phyloP scores from a whole-genome alignment of 208 protist genomes.

The Trypanosoma platydactyli region DNA sequence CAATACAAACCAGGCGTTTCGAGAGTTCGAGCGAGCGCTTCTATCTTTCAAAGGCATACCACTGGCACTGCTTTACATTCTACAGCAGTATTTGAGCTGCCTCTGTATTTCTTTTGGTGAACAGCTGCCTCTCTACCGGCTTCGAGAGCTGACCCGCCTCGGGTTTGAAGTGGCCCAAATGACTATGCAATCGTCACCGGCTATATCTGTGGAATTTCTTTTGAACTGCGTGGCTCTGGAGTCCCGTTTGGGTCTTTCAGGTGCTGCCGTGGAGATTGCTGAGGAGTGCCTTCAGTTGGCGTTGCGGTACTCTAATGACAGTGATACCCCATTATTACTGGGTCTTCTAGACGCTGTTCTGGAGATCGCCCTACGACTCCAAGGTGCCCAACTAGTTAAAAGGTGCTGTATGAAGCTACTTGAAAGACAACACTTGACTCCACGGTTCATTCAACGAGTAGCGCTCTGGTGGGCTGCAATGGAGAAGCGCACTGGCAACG shows the following conservation, averaged over 20 bases:
- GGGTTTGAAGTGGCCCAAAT: slow-evolving; percentile 41
- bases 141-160: slow-evolving; percentile 61
- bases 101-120: slow-evolving; percentile 41
- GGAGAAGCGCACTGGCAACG: slow-evolving; percentile 63
- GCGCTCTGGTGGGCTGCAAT: slow-evolving; percentile 77
- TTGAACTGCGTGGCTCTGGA: slow-evolving; percentile 66
- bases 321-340: slow-evolving; percentile 37
- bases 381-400: slow-evolving; percentile 47
- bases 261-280: slow-evolving; percentile 44
- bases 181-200: slow-evolving; percentile 32
- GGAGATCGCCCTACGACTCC: slow-evolving; percentile 37
- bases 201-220: slow-evolving; percentile 49
- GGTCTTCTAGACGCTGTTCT: slow-evolving; percentile 59
- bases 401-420: slow-evolving; percentile 46
- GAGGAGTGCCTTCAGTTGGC: slow-evolving; percentile 34
- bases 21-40: slow-evolving; percentile 50
- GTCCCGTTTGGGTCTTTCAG: slow-evolving; percentile 49
- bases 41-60: slow-evolving; percentile 33
- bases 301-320: slow-evolving; percentile 10
- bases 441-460: slow-evolving; percentile 59
- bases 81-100: slow-evolving; percentile 69
- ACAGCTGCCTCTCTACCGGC: slow-evolving; percentile 47
- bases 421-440: slow-evolving; percentile 20
- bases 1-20: slow-evolving; percentile 25
- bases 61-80: slow-evolving; percentile 43